These are phyloP conservation scores for Micromonas pusilla DNA, from an alignment of 139 green algal species.

Conservation along the genomic window DNA sequence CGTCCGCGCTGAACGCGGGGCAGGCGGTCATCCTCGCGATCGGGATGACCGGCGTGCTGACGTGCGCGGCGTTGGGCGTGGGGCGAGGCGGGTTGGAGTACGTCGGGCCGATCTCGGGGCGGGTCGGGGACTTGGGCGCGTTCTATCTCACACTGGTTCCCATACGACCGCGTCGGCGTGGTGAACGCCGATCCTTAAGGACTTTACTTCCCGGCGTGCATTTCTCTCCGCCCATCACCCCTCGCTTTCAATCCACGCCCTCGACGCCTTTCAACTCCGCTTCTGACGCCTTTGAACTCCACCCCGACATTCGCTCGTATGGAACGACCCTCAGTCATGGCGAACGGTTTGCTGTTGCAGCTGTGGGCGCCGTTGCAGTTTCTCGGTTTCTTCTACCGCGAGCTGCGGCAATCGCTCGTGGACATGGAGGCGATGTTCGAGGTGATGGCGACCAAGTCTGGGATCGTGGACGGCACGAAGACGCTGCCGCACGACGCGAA, in stretches of 20 bases:
- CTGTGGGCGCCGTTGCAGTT: conserved; percentile 85
- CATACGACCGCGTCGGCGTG: no score
- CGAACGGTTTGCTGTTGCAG: conserved; percentile 88
- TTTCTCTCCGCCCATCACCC: no score
- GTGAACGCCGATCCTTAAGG: no score
- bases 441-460: conserved; percentile 51
- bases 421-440: conserved; percentile 92
- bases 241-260: no score
- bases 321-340: no score
- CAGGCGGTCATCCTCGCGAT: conserved; percentile 73
- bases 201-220: no score
- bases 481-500: not conserved
- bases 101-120: not conserved
- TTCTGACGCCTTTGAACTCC: no score
- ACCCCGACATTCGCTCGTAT: no score
- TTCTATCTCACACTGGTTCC: no score
- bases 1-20: conserved; percentile 72
- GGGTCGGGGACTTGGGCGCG: conserved; percentile 42
- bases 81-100: conserved; percentile 1
- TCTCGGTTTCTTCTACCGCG: conserved; percentile 58
- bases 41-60: conserved; percentile 61
- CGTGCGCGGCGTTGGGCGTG: conserved; percentile 38
- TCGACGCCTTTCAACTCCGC: no score
- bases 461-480: conserved; percentile 6
- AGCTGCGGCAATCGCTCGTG: conserved; percentile 80